Base-by-base conservation (phyloP, 106 monocot species). In the Amphibolis antarctica region DNA sequence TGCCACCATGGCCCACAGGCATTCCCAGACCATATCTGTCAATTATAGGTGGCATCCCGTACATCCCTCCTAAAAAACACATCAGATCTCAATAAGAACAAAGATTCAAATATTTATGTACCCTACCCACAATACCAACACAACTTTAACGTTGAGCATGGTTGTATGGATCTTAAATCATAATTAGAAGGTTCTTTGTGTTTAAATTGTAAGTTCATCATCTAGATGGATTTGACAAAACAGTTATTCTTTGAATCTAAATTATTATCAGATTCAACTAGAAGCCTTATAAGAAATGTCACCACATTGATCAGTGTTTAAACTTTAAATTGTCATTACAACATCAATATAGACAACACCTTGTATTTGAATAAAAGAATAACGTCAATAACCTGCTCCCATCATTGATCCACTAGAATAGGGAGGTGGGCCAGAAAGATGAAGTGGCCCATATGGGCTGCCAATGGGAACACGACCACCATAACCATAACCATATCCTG, bases 31-130 rank as follows among this genome's bases (percentile, higher is more conserved):
- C 76, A 74, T 93, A 93, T 71, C 88, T 77, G 27, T 93, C 84
- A 63, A 85, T 62, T 21, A 82, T 28, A n/a, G 85, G 85, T 61
- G 92, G 77, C 82, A 88, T 76, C 19, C 88, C 88, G 78, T 93
- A 93, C 82, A 93, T 85, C 42, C 92, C 92, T 69, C 92, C 92
- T 93, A 29, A 22, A 73, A 66, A 12, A 44, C 29, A 57, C 9
- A 57, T 15, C 11, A 12, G 29, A 17, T 5, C 44, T 19, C 26
- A 51, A 44, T 30, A 53, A 36, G 31, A 65, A 60, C 54, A 55
- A 55, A 24, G 55, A n/a, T n/a, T n/a, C 25, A 4, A 55, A 55
- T 21, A 6, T 22, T 24, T 26, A 24, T 55, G 55, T 26, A 22
- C 0, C 0, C 10, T 23, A 24, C 22, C 3, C 26, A 22, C n/a